A percentile compares a stretch with the other conserved stretches of the same genome.
These are phyloP conservation scores for Sclerospora graminicola DNA, from an alignment of 352 stramenopile species.

Conservation along the genomic window DNA sequence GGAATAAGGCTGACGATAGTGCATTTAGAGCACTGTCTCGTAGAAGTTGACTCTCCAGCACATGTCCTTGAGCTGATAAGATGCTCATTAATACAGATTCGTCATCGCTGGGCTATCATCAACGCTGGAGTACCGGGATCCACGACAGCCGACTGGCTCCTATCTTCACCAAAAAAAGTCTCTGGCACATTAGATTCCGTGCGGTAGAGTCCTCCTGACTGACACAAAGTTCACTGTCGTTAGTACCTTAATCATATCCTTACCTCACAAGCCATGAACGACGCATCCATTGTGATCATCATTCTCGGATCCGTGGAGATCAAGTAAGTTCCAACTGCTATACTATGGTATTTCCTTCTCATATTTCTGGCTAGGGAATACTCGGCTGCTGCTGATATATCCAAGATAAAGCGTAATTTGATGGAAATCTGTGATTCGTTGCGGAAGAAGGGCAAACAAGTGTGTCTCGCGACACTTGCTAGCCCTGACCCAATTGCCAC, in stretches of 20 bases:
- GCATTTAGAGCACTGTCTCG: not conserved
- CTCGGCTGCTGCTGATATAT: slow-evolving; percentile 6
- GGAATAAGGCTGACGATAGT: not conserved
- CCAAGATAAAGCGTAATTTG: slow-evolving; percentile 49
- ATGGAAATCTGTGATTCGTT: slow-evolving; percentile 66
- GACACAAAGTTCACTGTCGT: slow-evolving; percentile 1
- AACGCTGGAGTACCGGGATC: slow-evolving; percentile 62
- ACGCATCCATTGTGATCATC: slow-evolving; percentile 74
- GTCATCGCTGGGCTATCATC: slow-evolving; percentile 72
- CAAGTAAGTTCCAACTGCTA: slow-evolving; percentile 17
- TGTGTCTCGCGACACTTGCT: slow-evolving; percentile 56
- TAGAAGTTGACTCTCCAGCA: not conserved
- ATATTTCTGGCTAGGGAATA: slow-evolving; percentile 19
- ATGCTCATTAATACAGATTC: slow-evolving; percentile 33
- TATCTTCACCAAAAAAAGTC: slow-evolving; percentile 56
- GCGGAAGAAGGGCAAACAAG: slow-evolving; percentile 74
- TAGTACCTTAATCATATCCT: slow-evolving; percentile 71
- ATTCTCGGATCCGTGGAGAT: slow-evolving; percentile 65
- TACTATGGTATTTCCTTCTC: not conserved
- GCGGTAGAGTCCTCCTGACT: not conserved
- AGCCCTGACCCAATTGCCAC: slow-evolving; percentile 30
- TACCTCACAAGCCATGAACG: slow-evolving; percentile 30
- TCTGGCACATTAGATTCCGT: not conserved
- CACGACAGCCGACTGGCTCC: slow-evolving; percentile 49
- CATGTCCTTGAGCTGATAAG: slow-evolving; percentile 3